Evolutionary conservation across 805 yeast genomes (phyloP).

Genomic region (Ogataea polymorpha): DNA sequence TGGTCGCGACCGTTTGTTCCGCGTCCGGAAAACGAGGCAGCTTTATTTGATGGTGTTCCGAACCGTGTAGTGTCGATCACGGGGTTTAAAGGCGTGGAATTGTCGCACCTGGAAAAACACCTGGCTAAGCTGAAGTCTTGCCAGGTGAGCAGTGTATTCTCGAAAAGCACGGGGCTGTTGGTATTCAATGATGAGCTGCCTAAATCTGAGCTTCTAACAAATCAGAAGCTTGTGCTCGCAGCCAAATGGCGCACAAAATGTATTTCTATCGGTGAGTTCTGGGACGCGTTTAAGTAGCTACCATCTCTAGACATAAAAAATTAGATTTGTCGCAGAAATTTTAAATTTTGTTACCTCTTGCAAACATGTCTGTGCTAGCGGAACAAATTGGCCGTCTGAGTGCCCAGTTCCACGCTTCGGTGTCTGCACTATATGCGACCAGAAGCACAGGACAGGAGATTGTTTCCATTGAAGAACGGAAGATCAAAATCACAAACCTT

Average conservation of each 20-base stretch:
- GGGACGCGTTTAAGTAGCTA: slow-evolving; percentile 6
- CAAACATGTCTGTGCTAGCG: slow-evolving; percentile 6
- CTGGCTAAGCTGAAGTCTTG: slow-evolving; percentile 45
- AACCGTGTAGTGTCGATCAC: slow-evolving; percentile 25
- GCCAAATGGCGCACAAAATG: slow-evolving; percentile 24
- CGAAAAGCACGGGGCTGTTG: slow-evolving; percentile 50
- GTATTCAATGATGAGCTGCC: slow-evolving; percentile 38
- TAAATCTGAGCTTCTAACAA: slow-evolving; percentile 11
- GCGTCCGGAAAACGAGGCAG: not conserved
- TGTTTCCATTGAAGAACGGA: slow-evolving; percentile 21
- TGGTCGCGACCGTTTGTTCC: slow-evolving; percentile 27
- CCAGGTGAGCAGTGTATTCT: slow-evolving; percentile 47
- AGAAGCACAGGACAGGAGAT: slow-evolving; percentile 27
- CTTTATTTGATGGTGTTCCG: not conserved
- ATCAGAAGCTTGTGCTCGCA: slow-evolving; percentile 25
- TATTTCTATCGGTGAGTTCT: slow-evolving; percentile 13
- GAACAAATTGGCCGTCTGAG: slow-evolving; percentile 10
- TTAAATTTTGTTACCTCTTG: not conserved
- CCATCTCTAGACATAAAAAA: not conserved
- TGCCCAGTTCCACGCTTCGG: slow-evolving; percentile 14
- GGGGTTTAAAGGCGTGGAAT: slow-evolving; percentile 31
- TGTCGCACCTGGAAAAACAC: slow-evolving; percentile 41
- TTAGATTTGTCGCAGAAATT: not conserved
- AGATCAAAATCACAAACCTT: slow-evolving; percentile 21
- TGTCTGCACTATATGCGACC: slow-evolving; percentile 23